Evolutionary conservation across 1,139 yeast genomes (phyloP).

Genomic region (Saccharomycopsis crataegensis): DNA sequence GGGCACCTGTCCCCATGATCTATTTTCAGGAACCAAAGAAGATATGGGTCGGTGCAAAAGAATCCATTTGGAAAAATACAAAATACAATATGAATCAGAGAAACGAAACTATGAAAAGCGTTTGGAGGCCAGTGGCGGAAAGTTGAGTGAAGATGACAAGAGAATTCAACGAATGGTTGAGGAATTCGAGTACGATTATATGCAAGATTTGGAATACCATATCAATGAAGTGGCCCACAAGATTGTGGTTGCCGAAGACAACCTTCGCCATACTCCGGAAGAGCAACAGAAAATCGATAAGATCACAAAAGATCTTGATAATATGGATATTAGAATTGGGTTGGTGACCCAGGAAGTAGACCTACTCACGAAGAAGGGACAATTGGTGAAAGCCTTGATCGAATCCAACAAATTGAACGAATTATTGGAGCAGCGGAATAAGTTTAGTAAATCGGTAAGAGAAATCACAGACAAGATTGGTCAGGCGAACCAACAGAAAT

Average conservation of each 20-base stretch:
- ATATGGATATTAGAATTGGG: slow-evolving; percentile 58
- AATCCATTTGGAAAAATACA: slow-evolving; percentile 69
- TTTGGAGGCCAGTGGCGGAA: slow-evolving; percentile 37
- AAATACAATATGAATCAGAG: slow-evolving; percentile 51
- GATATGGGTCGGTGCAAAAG: slow-evolving; percentile 77
- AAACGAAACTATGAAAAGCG: slow-evolving; percentile 50
- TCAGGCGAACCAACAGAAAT: slow-evolving; percentile 80
- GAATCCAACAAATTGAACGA: slow-evolving; percentile 37
- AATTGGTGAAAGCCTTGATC: slow-evolving; percentile 44
- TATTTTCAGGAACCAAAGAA: slow-evolving; percentile 77
- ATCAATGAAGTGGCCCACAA: slow-evolving; percentile 63
- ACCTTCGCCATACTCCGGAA: slow-evolving; percentile 73
- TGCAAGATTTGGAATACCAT: slow-evolving; percentile 43
- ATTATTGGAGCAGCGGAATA: slow-evolving; percentile 39
- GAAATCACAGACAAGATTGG: slow-evolving; percentile 67
- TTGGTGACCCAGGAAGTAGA: slow-evolving; percentile 65
- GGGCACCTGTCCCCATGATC: slow-evolving; percentile 84
- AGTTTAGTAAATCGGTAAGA: slow-evolving; percentile 47
- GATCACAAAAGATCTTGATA: slow-evolving; percentile 59
- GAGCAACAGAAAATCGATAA: slow-evolving; percentile 60
- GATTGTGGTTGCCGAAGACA: slow-evolving; percentile 54
- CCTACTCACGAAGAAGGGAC: slow-evolving; percentile 43
- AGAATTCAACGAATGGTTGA: slow-evolving; percentile 10
- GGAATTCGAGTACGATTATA: slow-evolving; percentile 65
- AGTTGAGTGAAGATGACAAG: slow-evolving; percentile 36